phyloP scores from a whole-genome alignment of 2,329 filamentous ascomycete species.

The Sporothrix globosa region DNA sequence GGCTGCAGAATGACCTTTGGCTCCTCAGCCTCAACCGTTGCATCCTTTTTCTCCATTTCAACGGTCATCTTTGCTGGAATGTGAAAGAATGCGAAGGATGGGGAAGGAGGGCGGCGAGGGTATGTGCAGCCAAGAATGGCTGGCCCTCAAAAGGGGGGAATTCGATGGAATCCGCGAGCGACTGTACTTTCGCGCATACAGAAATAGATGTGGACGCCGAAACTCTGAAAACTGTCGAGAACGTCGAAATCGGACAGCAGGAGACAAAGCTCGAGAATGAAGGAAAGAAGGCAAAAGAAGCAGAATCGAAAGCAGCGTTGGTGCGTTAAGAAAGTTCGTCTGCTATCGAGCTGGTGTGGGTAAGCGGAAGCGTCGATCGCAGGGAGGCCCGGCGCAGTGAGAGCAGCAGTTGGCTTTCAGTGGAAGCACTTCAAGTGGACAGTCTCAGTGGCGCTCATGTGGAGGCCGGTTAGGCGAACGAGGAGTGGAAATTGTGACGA shows the following conservation, averaged over 20 bases:
- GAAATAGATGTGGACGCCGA: neutral
- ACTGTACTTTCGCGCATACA: neutral
- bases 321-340: slow-evolving; percentile 16
- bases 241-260: neutral
- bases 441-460: slow-evolving; percentile 27
- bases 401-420: neutral
- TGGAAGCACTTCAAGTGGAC: neutral
- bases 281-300: too few species aligned
- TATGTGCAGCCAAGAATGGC: slow-evolving; percentile 17
- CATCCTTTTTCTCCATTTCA: slow-evolving; percentile 18
- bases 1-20: neutral
- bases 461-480: slow-evolving; percentile 25
- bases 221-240: neutral
- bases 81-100: neutral
- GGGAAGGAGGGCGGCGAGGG: slow-evolving; percentile 5
- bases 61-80: slow-evolving; percentile 21
- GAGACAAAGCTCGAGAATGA: neutral
- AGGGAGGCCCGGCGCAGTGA: slow-evolving; percentile 2
- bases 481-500: slow-evolving; percentile 16
- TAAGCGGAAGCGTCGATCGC: slow-evolving; percentile 26
- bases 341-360: slow-evolving; percentile 20
- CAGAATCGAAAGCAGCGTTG: neutral
- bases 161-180: neutral
- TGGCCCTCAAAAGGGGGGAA: slow-evolving; percentile 21
- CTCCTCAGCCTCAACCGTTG: slow-evolving; percentile 10